Conservation (phyloP, 2,329 filamentous ascomycete species). For the Parafenestella ontariensis region DNA sequence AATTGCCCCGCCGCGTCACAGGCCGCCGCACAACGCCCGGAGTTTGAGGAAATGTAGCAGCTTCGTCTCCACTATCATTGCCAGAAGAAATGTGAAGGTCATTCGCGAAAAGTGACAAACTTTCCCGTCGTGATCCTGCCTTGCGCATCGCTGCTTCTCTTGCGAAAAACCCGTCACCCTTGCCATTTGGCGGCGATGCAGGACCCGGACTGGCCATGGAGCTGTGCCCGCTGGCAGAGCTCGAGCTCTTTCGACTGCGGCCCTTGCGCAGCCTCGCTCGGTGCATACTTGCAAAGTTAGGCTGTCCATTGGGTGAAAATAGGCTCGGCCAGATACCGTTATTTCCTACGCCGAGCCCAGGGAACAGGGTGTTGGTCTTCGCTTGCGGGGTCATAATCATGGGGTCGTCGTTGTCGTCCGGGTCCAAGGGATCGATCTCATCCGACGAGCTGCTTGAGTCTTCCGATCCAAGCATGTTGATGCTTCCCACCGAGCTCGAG, state of each 20-base stretch:
- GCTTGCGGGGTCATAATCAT: constrained; percentile 85
- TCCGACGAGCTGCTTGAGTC: constrained; percentile 75
- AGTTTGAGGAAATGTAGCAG: constrained; percentile 58
- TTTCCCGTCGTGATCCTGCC: constrained; percentile 74
- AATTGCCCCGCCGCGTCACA: constrained; percentile 86
- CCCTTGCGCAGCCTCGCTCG: constrained; percentile 64
- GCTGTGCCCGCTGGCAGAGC: constrained; percentile 73
- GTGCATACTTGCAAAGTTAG: constrained; percentile 82
- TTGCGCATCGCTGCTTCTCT: constrained; percentile 57
- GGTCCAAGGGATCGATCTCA: constrained; percentile 57
- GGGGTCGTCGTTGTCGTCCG: constrained; percentile 65
- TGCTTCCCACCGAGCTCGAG: constrained; percentile 82
- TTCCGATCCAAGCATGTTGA: constrained; percentile 80
- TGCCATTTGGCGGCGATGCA: constrained; percentile 75
- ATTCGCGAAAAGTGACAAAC: constrained; percentile 88
- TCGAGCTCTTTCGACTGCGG: constrained; percentile 70
- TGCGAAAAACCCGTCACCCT: constrained; percentile 62
- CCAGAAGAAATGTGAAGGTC: constrained; percentile 81
- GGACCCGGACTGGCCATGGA: constrained; percentile 74
- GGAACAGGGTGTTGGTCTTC: constrained; percentile 60
- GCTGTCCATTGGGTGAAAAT: constrained; percentile 71
- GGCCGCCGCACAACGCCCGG: constrained; percentile 80
- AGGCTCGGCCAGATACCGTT: constrained; percentile 69
- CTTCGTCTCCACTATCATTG: constrained; percentile 79
- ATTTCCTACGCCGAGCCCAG: constrained; percentile 48